Percentiles rank a stretch among this genome's conserved stretches.
Evolutionary conservation across 2,329 filamentous ascomycete species (phyloP).

Genomic region (Colletotrichum euphorbiae): DNA sequence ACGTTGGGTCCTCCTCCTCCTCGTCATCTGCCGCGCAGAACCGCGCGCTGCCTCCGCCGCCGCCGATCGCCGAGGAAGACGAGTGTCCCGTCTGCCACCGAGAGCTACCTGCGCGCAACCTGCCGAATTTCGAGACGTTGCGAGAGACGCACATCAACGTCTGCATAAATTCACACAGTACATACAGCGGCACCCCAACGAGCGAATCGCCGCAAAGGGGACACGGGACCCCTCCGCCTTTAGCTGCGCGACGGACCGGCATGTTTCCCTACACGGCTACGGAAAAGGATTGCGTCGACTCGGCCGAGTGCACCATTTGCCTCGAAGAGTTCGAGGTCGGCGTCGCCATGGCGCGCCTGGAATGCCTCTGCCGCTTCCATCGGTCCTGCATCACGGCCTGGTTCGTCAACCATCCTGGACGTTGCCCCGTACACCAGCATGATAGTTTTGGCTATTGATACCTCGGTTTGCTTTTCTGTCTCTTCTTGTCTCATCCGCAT

Average conservation of each 20-base stretch:
- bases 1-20: conserved; percentile 50
- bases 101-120: conserved; percentile 71
- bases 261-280: conserved; percentile 74
- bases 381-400: conserved; percentile 69
- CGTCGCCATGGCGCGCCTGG: conserved; percentile 72
- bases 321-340: conserved; percentile 74
- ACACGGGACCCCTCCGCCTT: conserved; percentile 46
- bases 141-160: conserved; percentile 69
- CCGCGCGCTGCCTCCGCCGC: conserved; percentile 55
- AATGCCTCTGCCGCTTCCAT: conserved; percentile 76
- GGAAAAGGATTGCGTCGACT: conserved; percentile 76
- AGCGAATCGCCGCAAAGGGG: conserved; percentile 34
- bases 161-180: conserved; percentile 68
- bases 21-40: conserved; percentile 52
- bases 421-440: conserved; percentile 75
- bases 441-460: conserved; percentile 66
- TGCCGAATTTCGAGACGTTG: conserved; percentile 65
- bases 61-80: conserved; percentile 75
- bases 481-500: conserved; percentile 13
- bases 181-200: conserved; percentile 55
- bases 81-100: conserved; percentile 82
- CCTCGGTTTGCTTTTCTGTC: conserved; percentile 13
- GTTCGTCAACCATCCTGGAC: conserved; percentile 71
- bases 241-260: conserved; percentile 62
- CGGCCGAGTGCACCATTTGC: conserved; percentile 76